Conservation (phyloP, 805 yeast genomes). For the Pichia thaimueangensis region DNA sequence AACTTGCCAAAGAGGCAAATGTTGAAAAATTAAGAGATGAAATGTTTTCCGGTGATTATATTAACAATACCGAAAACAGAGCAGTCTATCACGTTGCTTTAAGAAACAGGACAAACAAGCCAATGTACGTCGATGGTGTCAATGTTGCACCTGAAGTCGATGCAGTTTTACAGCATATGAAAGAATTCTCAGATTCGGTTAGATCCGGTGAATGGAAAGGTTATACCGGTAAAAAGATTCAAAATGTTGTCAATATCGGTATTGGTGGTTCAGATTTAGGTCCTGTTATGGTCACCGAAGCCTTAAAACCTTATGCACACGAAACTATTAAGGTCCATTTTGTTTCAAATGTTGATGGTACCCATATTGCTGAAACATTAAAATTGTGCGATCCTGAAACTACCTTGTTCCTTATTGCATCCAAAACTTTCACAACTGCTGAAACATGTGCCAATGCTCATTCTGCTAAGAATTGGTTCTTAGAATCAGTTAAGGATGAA, state of each 20-base stretch:
- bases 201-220: conserved; percentile 97
- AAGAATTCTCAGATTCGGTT: conserved; percentile 83
- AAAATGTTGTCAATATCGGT: conserved; percentile 95
- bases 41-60: conserved; percentile 88
- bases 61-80: conserved; percentile 92
- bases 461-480: conserved; percentile 93
- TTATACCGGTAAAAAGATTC: conserved; percentile 89
- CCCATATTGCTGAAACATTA: conserved; percentile 89
- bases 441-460: conserved; percentile 96
- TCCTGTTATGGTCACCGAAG: conserved; percentile 99
- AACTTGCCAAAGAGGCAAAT: conserved; percentile 84
- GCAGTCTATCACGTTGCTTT: conserved; percentile 97
- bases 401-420: conserved; percentile 85
- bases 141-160: conserved; percentile 91
- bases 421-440: conserved; percentile 98
- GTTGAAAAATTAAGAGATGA: conserved; percentile 83
- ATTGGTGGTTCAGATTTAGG: conserved; percentile 99
- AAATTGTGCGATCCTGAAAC: conserved; percentile 79
- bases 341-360: conserved; percentile 98
- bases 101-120: conserved; percentile 82
- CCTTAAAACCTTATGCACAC: conserved; percentile 81
- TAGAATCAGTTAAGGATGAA: conserved; percentile 49
- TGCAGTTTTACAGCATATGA: conserved; percentile 89
- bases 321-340: conserved; percentile 76
- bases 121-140: conserved; percentile 82